Evolutionary conservation across 1,284 basidiomycete species (phyloP), one percentile per base, ranked within the genome.

Genomic region (Malassezia japonica): DNA sequence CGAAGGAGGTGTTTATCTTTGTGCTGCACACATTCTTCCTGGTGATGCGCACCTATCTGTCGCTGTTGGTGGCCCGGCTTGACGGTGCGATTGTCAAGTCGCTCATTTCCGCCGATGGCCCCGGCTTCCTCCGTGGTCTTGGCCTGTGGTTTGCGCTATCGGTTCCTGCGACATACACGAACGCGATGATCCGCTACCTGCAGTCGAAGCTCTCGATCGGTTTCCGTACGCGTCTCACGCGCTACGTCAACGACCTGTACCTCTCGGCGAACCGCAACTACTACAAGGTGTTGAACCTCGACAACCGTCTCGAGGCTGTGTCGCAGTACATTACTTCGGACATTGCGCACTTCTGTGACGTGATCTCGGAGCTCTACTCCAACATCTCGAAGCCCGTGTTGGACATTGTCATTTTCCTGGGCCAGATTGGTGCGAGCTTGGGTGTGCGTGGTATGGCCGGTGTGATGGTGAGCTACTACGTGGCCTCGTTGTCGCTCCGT

Each of bases 181-280:
- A 98, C 71, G 84, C 87, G 1, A 91, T 96, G 87, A 86, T 94
- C 54, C 83, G 85, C 18, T 87, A 87, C 72, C 78, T 96, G 0
- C 90, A 96, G 75, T 82, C 84, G n/a, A 87, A 87, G 60, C 80
- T 98, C 2, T 82, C 89, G 0, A 79, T 94, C 12, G 79, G 83
- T 5, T 81, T 95, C 67, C 80, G 90, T 37, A 90, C 87, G 0
- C 82, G 87, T 8, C 77, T 98, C 28, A 91, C 88, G 0, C 82
- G 88, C 35, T 95, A 95, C 73, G 84, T 86, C 0, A 86, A 92
- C 69, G 90, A 95, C 67, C 79, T 96, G 9, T 96, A 98, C 74
- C 61, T 72, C 41, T 54, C 56, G 61, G 67, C 77, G 44, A 75
- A 76, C 40, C 73, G 76, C 48, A 80, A 79, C 59, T 80, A 77